These are phyloP conservation scores for Babesia divergens DNA, from an alignment of 169 alveolate species.

Conservation along the genomic window DNA sequence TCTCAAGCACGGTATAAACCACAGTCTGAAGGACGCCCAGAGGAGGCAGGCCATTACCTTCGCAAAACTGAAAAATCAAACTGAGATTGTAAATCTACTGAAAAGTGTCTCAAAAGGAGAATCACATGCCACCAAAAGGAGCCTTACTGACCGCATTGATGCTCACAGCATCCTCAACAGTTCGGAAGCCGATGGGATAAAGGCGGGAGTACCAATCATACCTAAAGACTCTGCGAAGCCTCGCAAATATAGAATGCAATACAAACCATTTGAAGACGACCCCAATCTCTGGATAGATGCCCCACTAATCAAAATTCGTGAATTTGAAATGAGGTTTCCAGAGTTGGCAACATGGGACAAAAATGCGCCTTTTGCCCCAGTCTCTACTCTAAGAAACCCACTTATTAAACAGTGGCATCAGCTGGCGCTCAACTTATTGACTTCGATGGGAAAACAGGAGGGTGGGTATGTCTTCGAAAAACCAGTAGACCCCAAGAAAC, in stretches of 20 bases:
- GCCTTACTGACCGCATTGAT: constrained; percentile 18
- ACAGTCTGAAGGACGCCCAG: constrained; percentile 82
- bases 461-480: constrained; percentile 88
- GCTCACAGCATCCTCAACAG: constrained; percentile 5
- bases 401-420: constrained; percentile 80
- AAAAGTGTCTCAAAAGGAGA: constrained; percentile 46
- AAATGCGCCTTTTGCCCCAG: constrained; percentile 62
- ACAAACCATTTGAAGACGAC: constrained; percentile 76
- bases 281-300: constrained; percentile 80
- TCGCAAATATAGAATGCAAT: constrained; percentile 76
- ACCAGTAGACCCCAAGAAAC: constrained; percentile 86
- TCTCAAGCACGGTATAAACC: constrained; percentile 84
- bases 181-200: background rate
- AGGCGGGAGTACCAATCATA: constrained; percentile 53
- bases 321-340: constrained; percentile 80
- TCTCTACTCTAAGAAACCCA: constrained; percentile 69
- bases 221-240: constrained; percentile 20
- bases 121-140: background rate
- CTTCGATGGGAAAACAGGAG: constrained; percentile 77
- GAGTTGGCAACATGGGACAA: constrained; percentile 82
- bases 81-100: constrained; percentile 79
- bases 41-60: constrained; percentile 86
- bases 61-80: constrained; percentile 86
- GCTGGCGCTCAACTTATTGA: constrained; percentile 67
- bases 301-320: constrained; percentile 78